Base-by-base conservation (phyloP, 2,329 filamentous ascomycete genomes). In the Colletotrichum lentis region DNA sequence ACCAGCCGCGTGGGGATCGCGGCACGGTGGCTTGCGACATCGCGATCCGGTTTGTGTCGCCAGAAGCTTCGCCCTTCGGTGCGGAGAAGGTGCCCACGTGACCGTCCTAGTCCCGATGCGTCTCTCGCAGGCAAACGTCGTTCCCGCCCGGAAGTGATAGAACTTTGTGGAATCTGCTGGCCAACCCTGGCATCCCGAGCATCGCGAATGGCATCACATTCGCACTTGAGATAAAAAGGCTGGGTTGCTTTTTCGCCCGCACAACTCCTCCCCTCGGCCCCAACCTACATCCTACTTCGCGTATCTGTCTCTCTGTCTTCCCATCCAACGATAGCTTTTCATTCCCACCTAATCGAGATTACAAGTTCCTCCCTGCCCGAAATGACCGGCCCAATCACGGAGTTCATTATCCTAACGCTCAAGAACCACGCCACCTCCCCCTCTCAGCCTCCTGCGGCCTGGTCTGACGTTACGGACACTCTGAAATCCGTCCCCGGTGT, bases 401-500 rank as follows among this genome's bases (percentile, higher is more conserved):
- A 71, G 46, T 71, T 71, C 68, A 50, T 70, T 31, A 44, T 49
- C 49, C 52, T 69, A 14, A 70, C 63, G 22, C 59, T 70, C 54
- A 65, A 60, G 20, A 50, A 68, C 67, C 60, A 62, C 14, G 46
- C 53, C 24, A 27, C 44, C 24, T 56, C 62, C 35, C 52, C 57
- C 16, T 60, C 70, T 31, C 39, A 50, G 10, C 64, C 67, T 2
- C 41, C 67, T 0, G 64, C 68, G 4, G 53, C 70, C 57, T 70
- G 65, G 60, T 55, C 44, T 37, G 64, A 70, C 27, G 64, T 70
- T 20, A 55, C 41, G 2, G 24, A 53, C 1, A 54, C 68, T 12
- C 68, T 71, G 43, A 62, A 65, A 43, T 57, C 76, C 49, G 71
- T 76, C 53, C 73, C 77, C 39, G 78, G 78, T 71, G 73, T 78